Base-by-base conservation (phyloP, 768 basidiomycete species). In the Cytidiella melzeri region DNA sequence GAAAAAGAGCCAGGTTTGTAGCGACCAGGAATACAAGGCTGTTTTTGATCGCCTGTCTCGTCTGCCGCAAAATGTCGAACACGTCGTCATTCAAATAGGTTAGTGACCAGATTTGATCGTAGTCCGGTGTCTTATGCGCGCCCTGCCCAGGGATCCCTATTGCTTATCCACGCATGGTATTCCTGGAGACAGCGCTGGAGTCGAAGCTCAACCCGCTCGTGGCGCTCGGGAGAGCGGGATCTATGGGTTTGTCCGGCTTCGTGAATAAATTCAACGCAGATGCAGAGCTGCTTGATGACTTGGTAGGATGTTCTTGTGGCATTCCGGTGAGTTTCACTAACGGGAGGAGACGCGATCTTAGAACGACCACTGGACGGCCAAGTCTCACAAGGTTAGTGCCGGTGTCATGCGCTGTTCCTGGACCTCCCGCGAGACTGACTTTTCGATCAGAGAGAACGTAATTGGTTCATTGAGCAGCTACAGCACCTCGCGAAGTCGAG, bases 281-380 rank as follows among this genome's bases (percentile, higher is more conserved):
- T 39, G 88, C 93, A 0, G 96, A 98, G 67, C 69, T 99, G 24
- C 74, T 97, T 48, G 95, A 98, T 66, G 95, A 99, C 68, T 70
- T 94, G 66, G 87, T 86, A 53, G 27, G 75, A 23, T 15, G 2
- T 27, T n/a, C n/a, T n/a, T n/a, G n/a, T n/a, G n/a, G n/a, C n/a
- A n/a, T n/a, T n/a, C n/a, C n/a, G n/a, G n/a, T n/a, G 30, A 7
- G 30, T 34, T 34, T 7, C 40, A 13, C 43, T 48, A 34, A 23
- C 51, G 47, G 10, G n/a, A n/a, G n/a, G n/a, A n/a, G 18, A 20
- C 20, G 9, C 26, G 15, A 12, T 38, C 20, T 9, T 49, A 89
- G 83, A 92, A 92, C 55, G 92, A 95, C 61, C 92, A 94, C 58
- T 94, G 92, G 92, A 94, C 92, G 4, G 80, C 89, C 25, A 81